These are phyloP conservation scores for Ettlia oleoabundans DNA, from an alignment of 139 green algal species.

Conservation along the genomic window DNA sequence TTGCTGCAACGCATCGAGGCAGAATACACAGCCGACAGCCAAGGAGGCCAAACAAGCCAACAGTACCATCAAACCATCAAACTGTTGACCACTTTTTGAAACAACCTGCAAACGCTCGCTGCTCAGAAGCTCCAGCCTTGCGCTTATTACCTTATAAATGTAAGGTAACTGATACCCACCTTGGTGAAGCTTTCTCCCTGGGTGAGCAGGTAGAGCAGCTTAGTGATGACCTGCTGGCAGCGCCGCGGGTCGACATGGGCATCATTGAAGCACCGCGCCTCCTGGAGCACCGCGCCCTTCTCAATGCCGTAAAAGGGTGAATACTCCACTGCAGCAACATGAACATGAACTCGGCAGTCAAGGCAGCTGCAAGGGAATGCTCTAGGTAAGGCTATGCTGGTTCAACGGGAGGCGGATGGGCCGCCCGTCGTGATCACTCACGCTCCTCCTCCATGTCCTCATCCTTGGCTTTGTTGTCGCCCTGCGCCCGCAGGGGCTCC, in stretches of 20 bases:
- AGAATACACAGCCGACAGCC: too few relatives aligned
- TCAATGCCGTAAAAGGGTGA: slow-evolving; percentile 99
- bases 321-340: slow-evolving; percentile 89
- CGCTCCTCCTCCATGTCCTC: slow-evolving; percentile 94
- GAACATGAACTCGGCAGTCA: not conserved
- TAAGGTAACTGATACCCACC: slow-evolving; percentile 56
- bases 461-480: slow-evolving; percentile 89
- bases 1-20: too few relatives aligned
- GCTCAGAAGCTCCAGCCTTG: too few relatives aligned
- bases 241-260: slow-evolving; percentile 89
- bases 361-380: not conserved
- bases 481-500: slow-evolving; percentile 66
- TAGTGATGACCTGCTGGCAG: slow-evolving; percentile 99
- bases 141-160: too few relatives aligned
- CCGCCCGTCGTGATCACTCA: slow-evolving; percentile 50
- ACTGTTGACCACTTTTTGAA: too few relatives aligned
- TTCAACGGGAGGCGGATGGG: not conserved
- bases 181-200: slow-evolving; percentile 99
- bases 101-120: too few relatives aligned
- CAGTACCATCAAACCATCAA: too few relatives aligned
- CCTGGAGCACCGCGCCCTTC: slow-evolving; percentile 98
- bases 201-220: slow-evolving; percentile 97
- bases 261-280: slow-evolving; percentile 96
- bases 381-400: not conserved
- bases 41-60: too few relatives aligned